phyloP scores from a whole-genome alignment of 768 basidiomycete genomes.

The Amanita jacksonii region DNA sequence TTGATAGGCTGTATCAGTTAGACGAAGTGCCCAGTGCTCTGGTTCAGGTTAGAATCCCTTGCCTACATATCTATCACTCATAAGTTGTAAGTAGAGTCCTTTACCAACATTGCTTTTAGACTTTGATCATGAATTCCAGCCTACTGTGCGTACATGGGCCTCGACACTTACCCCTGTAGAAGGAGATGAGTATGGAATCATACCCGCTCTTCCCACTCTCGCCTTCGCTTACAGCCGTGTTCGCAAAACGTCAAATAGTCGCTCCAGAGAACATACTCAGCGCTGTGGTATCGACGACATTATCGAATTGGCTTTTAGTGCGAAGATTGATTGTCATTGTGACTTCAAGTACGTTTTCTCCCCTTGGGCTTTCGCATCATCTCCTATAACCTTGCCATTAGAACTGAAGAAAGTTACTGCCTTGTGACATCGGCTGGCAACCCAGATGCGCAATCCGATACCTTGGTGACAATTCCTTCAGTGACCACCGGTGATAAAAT shows the following conservation, averaged over 20 bases:
- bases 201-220: conserved; percentile 2
- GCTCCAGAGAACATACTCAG: conserved; percentile 7
- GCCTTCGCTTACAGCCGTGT: conserved; percentile 8
- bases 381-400: background rate
- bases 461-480: conserved; percentile 7
- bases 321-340: conserved; percentile 2
- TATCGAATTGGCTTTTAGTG: no score
- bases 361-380: background rate
- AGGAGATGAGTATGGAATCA: conserved; percentile 6
- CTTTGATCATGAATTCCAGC: conserved; percentile 5
- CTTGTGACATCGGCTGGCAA: background rate
- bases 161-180: conserved; percentile 8
- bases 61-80: conserved; percentile 1
- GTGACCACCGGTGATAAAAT: background rate
- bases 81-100: background rate
- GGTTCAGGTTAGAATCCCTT: conserved; percentile 6
- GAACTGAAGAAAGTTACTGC: background rate
- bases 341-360: conserved; percentile 6
- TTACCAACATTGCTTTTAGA: conserved; percentile 1
- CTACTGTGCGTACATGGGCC: conserved; percentile 8
- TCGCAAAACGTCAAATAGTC: conserved; percentile 5
- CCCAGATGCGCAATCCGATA: conserved; percentile 8
- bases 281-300: conserved; percentile 6
- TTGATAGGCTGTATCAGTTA: conserved; percentile 7
- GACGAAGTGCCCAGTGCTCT: conserved; percentile 4